Evolutionary conservation across 306 rosid genomes (phyloP).

Genomic region (Lotus japonicus): DNA sequence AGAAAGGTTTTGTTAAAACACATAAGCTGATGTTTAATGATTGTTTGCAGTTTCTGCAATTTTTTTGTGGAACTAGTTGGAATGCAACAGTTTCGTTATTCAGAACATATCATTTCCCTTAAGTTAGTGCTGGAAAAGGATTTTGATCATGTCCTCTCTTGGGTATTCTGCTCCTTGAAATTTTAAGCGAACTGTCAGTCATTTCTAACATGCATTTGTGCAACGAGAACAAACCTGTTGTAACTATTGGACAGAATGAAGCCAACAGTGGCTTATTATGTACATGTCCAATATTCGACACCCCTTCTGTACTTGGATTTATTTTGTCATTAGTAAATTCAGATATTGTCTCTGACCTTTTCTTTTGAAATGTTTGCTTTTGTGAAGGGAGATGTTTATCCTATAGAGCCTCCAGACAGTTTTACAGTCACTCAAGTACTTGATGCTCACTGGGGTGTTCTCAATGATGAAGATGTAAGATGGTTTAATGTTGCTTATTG

Average conservation of each 20-base stretch:
- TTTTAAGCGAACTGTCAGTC: too few species aligned
- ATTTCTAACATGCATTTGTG: too few species aligned
- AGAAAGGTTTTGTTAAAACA: constrained; percentile 1
- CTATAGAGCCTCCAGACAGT: constrained; percentile 59
- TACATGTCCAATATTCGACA: neutral
- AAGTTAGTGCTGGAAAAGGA: neutral
- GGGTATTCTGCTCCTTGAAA: neutral
- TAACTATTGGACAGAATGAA: neutral
- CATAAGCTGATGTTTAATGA: neutral
- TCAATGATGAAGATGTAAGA: constrained; percentile 75
- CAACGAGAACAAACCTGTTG: neutral
- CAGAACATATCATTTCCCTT: neutral
- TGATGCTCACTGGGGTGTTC: constrained; percentile 90
- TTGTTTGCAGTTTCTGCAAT: neutral
- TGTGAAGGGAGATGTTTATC: constrained; percentile 89
- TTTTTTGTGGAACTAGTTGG: neutral
- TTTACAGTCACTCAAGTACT: constrained; percentile 64
- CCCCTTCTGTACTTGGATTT: constrained; percentile 1
- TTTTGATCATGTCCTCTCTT: neutral
- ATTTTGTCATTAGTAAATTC: neutral
- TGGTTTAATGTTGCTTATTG: neutral
- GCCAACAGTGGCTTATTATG: neutral
- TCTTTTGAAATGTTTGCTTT: constrained; percentile 13
- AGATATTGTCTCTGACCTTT: constrained; percentile 13
- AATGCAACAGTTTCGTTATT: neutral